phyloP scores from a whole-genome alignment of 2,329 filamentous ascomycete genomes.

The Fusarium illudens region DNA sequence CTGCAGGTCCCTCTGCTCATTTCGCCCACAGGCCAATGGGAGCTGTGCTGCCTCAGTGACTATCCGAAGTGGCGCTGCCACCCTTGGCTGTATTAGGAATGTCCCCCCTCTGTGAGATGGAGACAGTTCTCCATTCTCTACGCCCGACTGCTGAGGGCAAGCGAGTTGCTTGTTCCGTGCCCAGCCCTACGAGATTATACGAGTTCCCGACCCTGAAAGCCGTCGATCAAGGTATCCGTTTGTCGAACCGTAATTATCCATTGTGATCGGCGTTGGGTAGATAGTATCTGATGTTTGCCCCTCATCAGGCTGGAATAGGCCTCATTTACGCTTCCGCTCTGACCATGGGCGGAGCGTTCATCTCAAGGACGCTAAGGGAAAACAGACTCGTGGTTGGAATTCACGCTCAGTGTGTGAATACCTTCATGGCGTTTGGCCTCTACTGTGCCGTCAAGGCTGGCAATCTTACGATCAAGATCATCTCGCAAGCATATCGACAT shows the following conservation, averaged over 20 bases:
- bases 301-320: neutral
- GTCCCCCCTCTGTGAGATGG: conserved; percentile 9
- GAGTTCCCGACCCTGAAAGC: neutral
- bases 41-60: conserved; percentile 5
- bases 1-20: conserved; percentile 24
- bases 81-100: conserved; percentile 27
- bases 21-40: conserved; percentile 34
- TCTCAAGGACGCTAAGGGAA: conserved; percentile 1
- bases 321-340: conserved; percentile 14
- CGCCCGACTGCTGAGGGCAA: conserved; percentile 10
- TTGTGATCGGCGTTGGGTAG: neutral
- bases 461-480: neutral
- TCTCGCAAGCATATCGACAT: neutral
- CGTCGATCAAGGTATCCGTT: neutral
- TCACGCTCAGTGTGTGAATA: neutral
- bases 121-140: conserved; percentile 5
- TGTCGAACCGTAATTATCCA: neutral
- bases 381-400: neutral
- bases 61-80: conserved; percentile 24
- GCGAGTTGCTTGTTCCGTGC: conserved; percentile 11
- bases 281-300: neutral
- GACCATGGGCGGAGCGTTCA: conserved; percentile 4
- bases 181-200: conserved; percentile 5
- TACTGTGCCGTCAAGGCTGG: neutral
- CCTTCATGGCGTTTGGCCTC: neutral